Evolutionary conservation across 2,329 filamentous ascomycete species (phyloP).

Genomic region (Trichophyton benhamiae): DNA sequence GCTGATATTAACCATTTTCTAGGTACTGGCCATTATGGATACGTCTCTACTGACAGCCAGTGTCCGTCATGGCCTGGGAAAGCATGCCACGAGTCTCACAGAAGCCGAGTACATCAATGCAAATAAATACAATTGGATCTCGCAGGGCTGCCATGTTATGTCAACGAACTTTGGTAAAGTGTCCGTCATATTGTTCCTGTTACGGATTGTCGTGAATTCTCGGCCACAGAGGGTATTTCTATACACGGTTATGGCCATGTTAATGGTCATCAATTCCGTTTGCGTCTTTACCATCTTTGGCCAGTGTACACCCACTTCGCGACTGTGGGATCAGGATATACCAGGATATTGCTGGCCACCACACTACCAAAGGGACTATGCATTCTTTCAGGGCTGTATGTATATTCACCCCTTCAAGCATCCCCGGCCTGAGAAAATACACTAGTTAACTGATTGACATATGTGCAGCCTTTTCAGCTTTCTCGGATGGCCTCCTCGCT

Average conservation of each 20-base stretch:
- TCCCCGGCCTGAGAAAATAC: background rate
- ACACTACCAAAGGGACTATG: conserved; percentile 7
- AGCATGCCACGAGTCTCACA: conserved; percentile 8
- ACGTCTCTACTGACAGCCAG: conserved; percentile 7
- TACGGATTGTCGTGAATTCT: conserved; percentile 9
- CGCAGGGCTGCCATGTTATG: conserved; percentile 11
- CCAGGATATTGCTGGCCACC: conserved; percentile 9
- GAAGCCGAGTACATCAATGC: conserved; percentile 6
- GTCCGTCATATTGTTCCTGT: conserved; percentile 10
- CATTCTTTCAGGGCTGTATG: conserved; percentile 11
- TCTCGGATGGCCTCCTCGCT: conserved; percentile 11
- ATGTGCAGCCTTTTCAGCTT: conserved; percentile 9
- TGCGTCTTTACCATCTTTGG: conserved; percentile 9
- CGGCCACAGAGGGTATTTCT: conserved; percentile 6
- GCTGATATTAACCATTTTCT: background rate
- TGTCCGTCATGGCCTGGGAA: conserved; percentile 8
- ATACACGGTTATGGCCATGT: conserved; percentile 6
- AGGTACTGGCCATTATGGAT: conserved; percentile 6
- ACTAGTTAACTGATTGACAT: background rate
- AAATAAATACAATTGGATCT: conserved; percentile 12
- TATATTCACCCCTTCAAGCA: background rate
- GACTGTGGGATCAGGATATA: conserved; percentile 6
- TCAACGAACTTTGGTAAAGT: conserved; percentile 13
- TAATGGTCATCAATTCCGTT: conserved; percentile 9
- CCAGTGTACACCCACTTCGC: conserved; percentile 7